Base-by-base conservation (phyloP, 352 stramenopile species). In the Thraustotheca clavata region DNA sequence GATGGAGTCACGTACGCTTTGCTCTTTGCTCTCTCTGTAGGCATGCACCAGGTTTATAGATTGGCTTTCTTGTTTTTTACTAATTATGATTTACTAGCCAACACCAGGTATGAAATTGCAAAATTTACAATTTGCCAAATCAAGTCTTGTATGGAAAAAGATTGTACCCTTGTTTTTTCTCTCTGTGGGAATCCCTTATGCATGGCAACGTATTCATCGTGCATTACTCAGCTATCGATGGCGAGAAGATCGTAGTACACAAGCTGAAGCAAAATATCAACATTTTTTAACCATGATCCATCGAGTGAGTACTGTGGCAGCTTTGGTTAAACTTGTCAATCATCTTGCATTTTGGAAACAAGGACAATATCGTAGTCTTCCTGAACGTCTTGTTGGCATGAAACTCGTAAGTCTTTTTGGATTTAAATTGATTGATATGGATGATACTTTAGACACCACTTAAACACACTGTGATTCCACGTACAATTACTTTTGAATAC, bases 401-500 rank as follows among this genome's bases (percentile, higher is more conserved):
- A 78, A 83, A 63, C 69, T 93, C 76, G 83, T 92, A 71, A 33
- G 69, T 63, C 43, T 6, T 14, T 29, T 14, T 14, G 22, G 33
- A 29, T 29, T 12, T 14, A n/a, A n/a, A n/a, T n/a, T n/a, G n/a
- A n/a, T n/a, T n/a, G n/a, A n/a, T n/a, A n/a, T n/a, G n/a, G n/a
- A n/a, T n/a, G n/a, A n/a, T n/a, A 6, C 6, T 14, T 24, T 52
- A 52, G 43, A 31, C n/a, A 18, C 43, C 43, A 31, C 43, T 52
- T 31, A 24, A 24, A 31, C 43, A 31, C 43, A 20, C 43, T 9
- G 43, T 52, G 2, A 31, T 18, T 81, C 74, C 84, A 26, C 78
- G 84, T 12, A 73, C 76, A 27, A 93, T 93, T 52, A 93, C 88
- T 61, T 91, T 89, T 40, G 84, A 93, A 67, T 91, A 89, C 75